Evolutionary conservation across 2,329 filamentous ascomycete genomes (phyloP), one percentile per base, ranked within the genome.

Genomic region (Mariannaea sp.): DNA sequence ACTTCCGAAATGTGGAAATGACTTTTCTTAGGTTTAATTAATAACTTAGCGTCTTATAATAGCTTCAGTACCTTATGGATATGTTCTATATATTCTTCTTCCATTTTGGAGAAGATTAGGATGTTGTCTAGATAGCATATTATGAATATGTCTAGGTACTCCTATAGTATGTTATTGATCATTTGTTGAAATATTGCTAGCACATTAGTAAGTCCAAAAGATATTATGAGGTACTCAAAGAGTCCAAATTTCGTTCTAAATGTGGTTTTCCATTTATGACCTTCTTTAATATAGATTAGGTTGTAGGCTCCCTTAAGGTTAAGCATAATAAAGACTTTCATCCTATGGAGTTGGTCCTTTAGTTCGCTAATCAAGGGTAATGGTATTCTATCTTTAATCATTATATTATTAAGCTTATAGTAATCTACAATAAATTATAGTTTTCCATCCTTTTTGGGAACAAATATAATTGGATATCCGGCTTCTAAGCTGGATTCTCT

Each of bases 161-260:
- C 29, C 13, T 12, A 13, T 26, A 65, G 14, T 12, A 58, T 35
- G 26, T 59, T 48, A 33, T 57, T 62, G 43, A 64, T 59, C 52
- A 63, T 61, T 12, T 17, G n/a, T 29, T 66, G 45, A 29, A 63
- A 64, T 33, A 36, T 44, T 20, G 8, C 36, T 17, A 46, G 38
- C 2, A 30, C 51, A 53, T 69, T 69, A 24, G 40, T 62, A 39
- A 70, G 38, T 17, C 43, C 54, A 54, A 70, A 70, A 8, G 41
- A 55, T 54, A 70, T 66, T 10, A 76, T 62, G 29, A 67, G 39
- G 35, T 67, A 76, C 55, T 76, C 44, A 53, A 59, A 75, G 4
- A 62, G 53, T 39, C 67, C 59, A 53, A 42, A 69, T 38, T 41
- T 3, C 22, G 46, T 52, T 69, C 68, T 36, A 44, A 41, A 69